Evolutionary conservation across 306 rosid species (phyloP).

Genomic region (Gynostemma pentaphyllum): DNA sequence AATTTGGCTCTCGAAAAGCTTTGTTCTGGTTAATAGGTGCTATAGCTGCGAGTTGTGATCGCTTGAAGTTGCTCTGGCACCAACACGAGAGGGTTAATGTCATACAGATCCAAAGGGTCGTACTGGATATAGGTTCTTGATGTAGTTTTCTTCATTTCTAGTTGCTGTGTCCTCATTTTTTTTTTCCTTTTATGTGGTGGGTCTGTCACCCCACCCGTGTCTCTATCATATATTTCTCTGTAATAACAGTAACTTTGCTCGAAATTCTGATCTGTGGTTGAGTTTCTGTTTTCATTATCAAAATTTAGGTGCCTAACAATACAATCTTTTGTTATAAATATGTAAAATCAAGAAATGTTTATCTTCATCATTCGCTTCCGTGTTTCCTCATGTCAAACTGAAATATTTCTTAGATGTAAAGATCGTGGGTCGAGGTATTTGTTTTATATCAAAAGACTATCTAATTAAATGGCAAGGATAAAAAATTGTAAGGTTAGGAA

Average conservation of each 20-base stretch:
- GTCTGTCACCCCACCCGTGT: not conserved
- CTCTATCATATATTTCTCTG: not conserved
- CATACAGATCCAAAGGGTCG: not conserved
- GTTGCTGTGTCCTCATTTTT: not conserved
- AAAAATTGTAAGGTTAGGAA: too few species aligned
- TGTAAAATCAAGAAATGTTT: too few species aligned
- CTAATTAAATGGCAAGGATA: too few species aligned
- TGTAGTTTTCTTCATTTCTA: not conserved
- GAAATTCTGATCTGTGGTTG: not conserved
- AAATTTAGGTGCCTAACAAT: too few species aligned
- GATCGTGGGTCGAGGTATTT: too few species aligned
- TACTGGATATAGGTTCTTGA: not conserved
- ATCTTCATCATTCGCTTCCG: too few species aligned
- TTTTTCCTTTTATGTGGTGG: not conserved
- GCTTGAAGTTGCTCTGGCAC: not conserved
- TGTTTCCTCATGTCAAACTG: too few species aligned
- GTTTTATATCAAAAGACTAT: too few species aligned
- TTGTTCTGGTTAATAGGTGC: constrained; percentile 44
- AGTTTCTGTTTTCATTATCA: not conserved
- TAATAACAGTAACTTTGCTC: not conserved
- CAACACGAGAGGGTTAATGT: not conserved
- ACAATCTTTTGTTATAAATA: too few species aligned
- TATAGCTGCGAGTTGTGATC: too few species aligned
- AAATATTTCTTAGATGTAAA: too few species aligned
- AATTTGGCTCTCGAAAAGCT: constrained; percentile 91